A percentile compares a stretch with the other conserved stretches of the same genome.
These are phyloP conservation scores for Henckelia pumila DNA, from an alignment of 257 asterid species.

Conservation along the genomic window DNA sequence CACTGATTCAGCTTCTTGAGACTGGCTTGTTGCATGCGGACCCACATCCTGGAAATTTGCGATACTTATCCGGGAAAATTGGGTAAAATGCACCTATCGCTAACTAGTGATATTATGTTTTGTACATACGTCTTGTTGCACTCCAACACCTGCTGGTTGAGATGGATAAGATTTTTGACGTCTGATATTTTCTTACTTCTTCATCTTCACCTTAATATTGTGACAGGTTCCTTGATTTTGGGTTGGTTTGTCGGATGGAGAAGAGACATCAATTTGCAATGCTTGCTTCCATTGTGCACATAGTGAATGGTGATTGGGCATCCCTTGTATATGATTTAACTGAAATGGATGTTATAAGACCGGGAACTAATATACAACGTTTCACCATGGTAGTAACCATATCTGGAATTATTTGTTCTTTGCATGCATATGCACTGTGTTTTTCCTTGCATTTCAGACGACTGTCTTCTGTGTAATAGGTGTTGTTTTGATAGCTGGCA, in stretches of 20 bases:
- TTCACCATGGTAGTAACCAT: constrained; percentile 72
- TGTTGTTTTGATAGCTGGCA: constrained; percentile 8
- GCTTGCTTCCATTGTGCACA: constrained; percentile 86
- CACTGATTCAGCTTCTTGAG: constrained; percentile 89
- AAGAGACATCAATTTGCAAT: constrained; percentile 91
- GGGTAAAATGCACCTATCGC: constrained; percentile 56
- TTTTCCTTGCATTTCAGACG: neutral
- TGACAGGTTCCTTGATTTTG: constrained; percentile 91
- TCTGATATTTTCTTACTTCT: constrained; percentile 23
- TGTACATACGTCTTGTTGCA: neutral
- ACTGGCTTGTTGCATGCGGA: constrained; percentile 97
- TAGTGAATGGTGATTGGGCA: constrained; percentile 92
- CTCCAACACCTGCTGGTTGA: constrained; percentile 12
- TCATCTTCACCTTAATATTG: constrained; percentile 10
- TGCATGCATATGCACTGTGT: constrained; percentile 10
- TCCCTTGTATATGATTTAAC: constrained; percentile 77
- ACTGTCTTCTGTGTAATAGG: constrained; percentile 6
- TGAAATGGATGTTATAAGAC: constrained; percentile 81
- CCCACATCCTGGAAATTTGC: constrained; percentile 96
- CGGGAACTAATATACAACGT: constrained; percentile 73
- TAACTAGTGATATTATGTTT: constrained; percentile 22
- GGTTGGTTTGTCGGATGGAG: constrained; percentile 95
- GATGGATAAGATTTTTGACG: constrained; percentile 16
- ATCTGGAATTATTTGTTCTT: constrained; percentile 25
- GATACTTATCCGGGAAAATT: constrained; percentile 68